phyloP scores from a whole-genome alignment of 1,284 basidiomycete species.

The Psilocybe mexicana region DNA sequence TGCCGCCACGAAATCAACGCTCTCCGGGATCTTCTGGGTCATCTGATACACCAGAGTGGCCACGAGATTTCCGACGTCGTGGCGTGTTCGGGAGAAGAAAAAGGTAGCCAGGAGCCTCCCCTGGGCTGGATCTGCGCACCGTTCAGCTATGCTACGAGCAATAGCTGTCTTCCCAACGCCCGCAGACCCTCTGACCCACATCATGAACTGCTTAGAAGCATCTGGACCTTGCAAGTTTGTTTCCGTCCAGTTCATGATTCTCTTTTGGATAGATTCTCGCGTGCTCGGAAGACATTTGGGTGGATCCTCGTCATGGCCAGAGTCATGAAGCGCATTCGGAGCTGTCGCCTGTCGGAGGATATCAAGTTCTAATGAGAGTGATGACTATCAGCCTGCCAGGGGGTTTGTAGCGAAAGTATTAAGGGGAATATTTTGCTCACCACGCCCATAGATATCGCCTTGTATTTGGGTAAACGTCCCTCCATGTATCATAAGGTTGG shows the following conservation, averaged over 20 bases:
- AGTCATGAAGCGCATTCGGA: constrained; percentile 12
- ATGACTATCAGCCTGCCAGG: neutral
- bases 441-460: neutral
- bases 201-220: neutral
- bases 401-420: neutral
- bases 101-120: constrained; percentile 7
- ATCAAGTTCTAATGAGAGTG: neutral
- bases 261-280: constrained; percentile 5
- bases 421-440: neutral
- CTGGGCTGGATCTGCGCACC: neutral
- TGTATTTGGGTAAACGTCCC: neutral
- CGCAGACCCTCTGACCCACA: constrained; percentile 12
- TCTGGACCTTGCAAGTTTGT: neutral
- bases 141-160: constrained; percentile 12
- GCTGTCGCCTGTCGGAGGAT: constrained; percentile 2
- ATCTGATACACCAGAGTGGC: constrained; percentile 13
- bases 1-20: neutral
- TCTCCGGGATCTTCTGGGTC: neutral
- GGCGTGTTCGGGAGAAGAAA: constrained; percentile 12
- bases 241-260: constrained; percentile 14
- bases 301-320: constrained; percentile 14
- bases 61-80: constrained; percentile 1
- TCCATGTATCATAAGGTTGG: neutral
- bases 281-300: constrained; percentile 17
- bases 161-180: constrained; percentile 15